Conservation (phyloP, 2,329 filamentous ascomycete genomes). For the Colletotrichum tropicale region DNA sequence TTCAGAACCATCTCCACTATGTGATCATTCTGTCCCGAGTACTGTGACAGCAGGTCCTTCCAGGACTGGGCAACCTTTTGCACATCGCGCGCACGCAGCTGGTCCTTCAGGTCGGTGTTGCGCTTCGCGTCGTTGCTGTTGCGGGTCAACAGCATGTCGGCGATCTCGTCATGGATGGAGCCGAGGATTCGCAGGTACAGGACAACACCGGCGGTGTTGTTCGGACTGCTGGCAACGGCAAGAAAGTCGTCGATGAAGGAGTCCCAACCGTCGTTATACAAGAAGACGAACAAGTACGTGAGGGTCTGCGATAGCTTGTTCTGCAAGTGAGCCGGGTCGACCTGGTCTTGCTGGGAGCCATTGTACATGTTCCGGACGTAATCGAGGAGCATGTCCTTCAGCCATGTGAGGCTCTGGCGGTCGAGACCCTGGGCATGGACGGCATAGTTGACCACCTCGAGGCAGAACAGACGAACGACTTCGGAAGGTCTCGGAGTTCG, state of each 20-base stretch:
- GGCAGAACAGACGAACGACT: constrained; percentile 83
- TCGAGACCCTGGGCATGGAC: constrained; percentile 82
- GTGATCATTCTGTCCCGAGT: constrained; percentile 70
- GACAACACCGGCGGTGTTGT: constrained; percentile 71
- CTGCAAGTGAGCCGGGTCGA: constrained; percentile 80
- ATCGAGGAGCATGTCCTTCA: constrained; percentile 81
- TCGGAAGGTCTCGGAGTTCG: constrained; percentile 78
- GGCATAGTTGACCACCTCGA: constrained; percentile 93
- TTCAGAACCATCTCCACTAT: constrained; percentile 88
- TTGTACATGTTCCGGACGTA: constrained; percentile 82
- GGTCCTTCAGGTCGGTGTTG: constrained; percentile 89
- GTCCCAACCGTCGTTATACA: constrained; percentile 88
- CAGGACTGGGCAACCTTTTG: constrained; percentile 87
- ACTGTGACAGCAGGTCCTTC: constrained; percentile 87
- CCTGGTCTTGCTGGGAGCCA: constrained; percentile 54
- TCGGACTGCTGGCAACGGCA: constrained; percentile 69
- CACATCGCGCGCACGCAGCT: constrained; percentile 85
- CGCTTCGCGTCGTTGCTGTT: constrained; percentile 80
- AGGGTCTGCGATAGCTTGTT: constrained; percentile 98
- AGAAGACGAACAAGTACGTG: constrained; percentile 87
- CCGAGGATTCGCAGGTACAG: constrained; percentile 89
- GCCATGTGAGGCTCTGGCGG: constrained; percentile 70
- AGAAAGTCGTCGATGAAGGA: constrained; percentile 91
- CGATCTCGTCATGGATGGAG: constrained; percentile 96
- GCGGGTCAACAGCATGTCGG: constrained; percentile 84